These are phyloP conservation scores for Aspergillus puulaauensis DNA, from an alignment of 2,329 filamentous ascomycete genomes.

Conservation along the genomic window DNA sequence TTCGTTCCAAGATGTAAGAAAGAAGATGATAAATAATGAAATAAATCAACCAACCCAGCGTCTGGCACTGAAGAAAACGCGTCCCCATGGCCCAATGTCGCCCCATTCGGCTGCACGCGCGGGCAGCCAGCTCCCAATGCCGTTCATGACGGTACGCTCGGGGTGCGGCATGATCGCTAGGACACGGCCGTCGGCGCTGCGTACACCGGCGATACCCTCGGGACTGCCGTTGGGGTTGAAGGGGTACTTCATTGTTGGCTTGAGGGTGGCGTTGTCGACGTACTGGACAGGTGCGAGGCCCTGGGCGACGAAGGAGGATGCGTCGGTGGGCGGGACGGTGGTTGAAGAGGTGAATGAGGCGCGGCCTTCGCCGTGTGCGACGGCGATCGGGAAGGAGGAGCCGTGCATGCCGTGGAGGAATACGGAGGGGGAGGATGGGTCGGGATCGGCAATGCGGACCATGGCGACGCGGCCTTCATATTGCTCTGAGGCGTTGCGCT, in stretches of 20 bases:
- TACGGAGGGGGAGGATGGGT: slow-evolving; percentile 61
- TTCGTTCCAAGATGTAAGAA: background rate
- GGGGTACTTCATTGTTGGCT: slow-evolving; percentile 78
- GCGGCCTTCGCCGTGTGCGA: slow-evolving; percentile 88
- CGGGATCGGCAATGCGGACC: slow-evolving; percentile 72
- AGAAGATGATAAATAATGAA: background rate
- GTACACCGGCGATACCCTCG: slow-evolving; percentile 75
- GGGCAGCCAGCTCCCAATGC: slow-evolving; percentile 74
- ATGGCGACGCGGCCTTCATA: slow-evolving; percentile 87
- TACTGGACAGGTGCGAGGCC: slow-evolving; percentile 78
- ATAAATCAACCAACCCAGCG: slow-evolving; percentile 71
- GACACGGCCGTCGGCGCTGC: slow-evolving; percentile 74
- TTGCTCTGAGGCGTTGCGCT: slow-evolving; percentile 79
- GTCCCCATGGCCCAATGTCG: slow-evolving; percentile 79
- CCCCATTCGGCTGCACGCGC: slow-evolving; percentile 67
- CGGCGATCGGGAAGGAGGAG: slow-evolving; percentile 77
- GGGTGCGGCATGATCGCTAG: slow-evolving; percentile 92
- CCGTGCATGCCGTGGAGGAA: slow-evolving; percentile 89
- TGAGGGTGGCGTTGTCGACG: slow-evolving; percentile 72
- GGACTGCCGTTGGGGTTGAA: slow-evolving; percentile 87
- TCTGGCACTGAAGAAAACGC: slow-evolving; percentile 83
- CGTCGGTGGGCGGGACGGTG: slow-evolving; percentile 26
- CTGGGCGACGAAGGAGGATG: slow-evolving; percentile 56
- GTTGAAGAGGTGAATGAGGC: slow-evolving; percentile 64
- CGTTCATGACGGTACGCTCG: slow-evolving; percentile 80